Evolutionary conservation across 2,329 filamentous ascomycete genomes (phyloP).

Genomic region (Beauveria brongniartii): DNA sequence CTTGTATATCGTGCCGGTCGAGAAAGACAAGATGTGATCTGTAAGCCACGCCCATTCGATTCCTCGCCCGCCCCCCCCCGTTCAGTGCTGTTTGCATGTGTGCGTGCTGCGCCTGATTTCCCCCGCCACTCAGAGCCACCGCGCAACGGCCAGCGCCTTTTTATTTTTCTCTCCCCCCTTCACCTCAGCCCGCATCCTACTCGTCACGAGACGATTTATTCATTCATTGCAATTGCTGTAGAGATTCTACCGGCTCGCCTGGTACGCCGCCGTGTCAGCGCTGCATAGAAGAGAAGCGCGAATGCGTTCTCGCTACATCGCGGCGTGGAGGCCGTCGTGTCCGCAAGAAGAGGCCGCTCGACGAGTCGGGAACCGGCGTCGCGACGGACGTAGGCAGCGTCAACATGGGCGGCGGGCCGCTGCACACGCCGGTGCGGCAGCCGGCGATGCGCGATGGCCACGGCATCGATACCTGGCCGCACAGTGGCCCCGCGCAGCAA

Average conservation of each 20-base stretch:
- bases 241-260: constrained; percentile 26
- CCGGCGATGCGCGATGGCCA: background rate
- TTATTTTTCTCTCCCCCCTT: background rate
- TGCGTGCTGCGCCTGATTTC: background rate
- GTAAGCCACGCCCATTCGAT: constrained; percentile 16
- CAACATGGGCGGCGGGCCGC: background rate
- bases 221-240: constrained; percentile 11
- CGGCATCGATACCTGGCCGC: constrained; percentile 13
- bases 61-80: background rate
- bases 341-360: constrained; percentile 5
- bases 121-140: background rate
- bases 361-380: background rate
- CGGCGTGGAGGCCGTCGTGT: constrained; percentile 27
- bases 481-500: background rate
- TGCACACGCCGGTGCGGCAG: background rate
- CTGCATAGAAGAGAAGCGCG: constrained; percentile 28
- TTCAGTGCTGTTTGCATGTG: background rate
- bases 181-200: background rate
- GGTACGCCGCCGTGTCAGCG: constrained; percentile 29
- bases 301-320: constrained; percentile 33
- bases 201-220: no score
- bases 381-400: background rate
- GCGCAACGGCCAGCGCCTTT: background rate
- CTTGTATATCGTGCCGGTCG: constrained; percentile 24
- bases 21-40: constrained; percentile 26